Evolutionary conservation across 352 stramenopile genomes (phyloP), one percentile per base, ranked within the genome.

Genomic region (Globisporangium cederbergense): DNA sequence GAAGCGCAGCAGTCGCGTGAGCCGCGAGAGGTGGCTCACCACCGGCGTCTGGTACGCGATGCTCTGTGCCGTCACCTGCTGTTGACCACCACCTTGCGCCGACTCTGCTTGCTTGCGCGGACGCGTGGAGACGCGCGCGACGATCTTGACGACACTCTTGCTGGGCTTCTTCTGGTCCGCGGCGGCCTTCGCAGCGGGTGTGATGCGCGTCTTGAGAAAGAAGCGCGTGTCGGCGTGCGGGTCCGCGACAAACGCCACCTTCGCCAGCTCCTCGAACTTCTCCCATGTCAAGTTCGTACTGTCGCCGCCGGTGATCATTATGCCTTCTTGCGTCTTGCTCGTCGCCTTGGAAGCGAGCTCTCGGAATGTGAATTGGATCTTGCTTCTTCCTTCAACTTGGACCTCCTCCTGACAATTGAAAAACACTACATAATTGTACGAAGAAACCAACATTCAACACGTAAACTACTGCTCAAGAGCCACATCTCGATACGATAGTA

Each of bases 211-310:
- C 65, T 88, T 89, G 69, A 90, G 66, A 62, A 86, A 81, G 62
- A 91, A 78, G 34, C 79, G 83, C 52, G 83, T 82, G 66, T 74
- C 68, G 2, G 53, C 62, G 34, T 74, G 65, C 51, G 81, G 70
- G 14, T 86, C 73, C 47, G 71, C 76, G 42, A 83, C 73, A 58
- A 89, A 87, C 36, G 75, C 75, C 38, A 86, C 73, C 65, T 90
- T 90, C 3, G 76, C 74, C 61, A 83, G 71, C 75, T 88, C 81
- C 65, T 92, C 83, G 56, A 90, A 90, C 51, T 71, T 71, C 43
- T 90, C 83, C 83, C 83, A 90, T 57, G 63, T 66, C 61, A 83
- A 58, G 32, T 68, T 77, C 16, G 11, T 20, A 36, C 63, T 63
- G 38, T 61, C 60, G 43, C 40, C 58, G 36, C 38, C 28, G n/a